Evolutionary conservation across 1,284 basidiomycete genomes (phyloP).

Genomic region (Schizopora paradoxa): DNA sequence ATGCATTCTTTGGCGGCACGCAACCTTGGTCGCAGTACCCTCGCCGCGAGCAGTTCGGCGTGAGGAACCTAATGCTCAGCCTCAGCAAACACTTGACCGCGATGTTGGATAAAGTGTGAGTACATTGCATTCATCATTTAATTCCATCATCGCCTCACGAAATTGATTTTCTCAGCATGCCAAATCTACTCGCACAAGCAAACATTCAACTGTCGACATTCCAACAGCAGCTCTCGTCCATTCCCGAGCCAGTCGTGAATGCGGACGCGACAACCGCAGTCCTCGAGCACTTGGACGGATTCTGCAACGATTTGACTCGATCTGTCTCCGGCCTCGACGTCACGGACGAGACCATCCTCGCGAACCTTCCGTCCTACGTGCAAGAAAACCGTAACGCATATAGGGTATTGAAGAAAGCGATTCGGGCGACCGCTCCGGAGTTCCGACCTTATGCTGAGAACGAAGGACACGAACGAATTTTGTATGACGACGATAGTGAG

Average conservation of each 20-base stretch:
- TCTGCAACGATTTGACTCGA: slow-evolving; percentile 35
- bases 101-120: slow-evolving; percentile 49
- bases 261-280: slow-evolving; percentile 43
- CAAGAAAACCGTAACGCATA: slow-evolving; percentile 34
- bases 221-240: slow-evolving; percentile 30
- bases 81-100: slow-evolving; percentile 47
- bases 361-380: slow-evolving; percentile 34
- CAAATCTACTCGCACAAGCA: slow-evolving; percentile 32
- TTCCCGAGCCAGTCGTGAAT: slow-evolving; percentile 39
- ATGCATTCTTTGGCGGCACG: slow-evolving; percentile 42
- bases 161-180: slow-evolving; percentile 34
- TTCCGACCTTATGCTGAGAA: slow-evolving; percentile 27
- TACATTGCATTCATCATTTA: slow-evolving; percentile 7
- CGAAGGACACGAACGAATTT: too few relatives aligned
- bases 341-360: too few relatives aligned
- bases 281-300: slow-evolving; percentile 39
- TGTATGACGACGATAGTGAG: too few relatives aligned
- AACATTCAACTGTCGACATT: slow-evolving; percentile 35
- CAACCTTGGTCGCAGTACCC: slow-evolving; percentile 45
- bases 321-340: slow-evolving; percentile 7
- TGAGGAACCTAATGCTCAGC: slow-evolving; percentile 46
- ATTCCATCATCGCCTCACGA: neutral
- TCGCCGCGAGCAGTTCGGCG: slow-evolving; percentile 47
- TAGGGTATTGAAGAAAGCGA: slow-evolving; percentile 29
- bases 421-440: slow-evolving; percentile 37